Base-by-base conservation (phyloP, 805 yeast species). In the Wickerhamiella sergipiensis region DNA sequence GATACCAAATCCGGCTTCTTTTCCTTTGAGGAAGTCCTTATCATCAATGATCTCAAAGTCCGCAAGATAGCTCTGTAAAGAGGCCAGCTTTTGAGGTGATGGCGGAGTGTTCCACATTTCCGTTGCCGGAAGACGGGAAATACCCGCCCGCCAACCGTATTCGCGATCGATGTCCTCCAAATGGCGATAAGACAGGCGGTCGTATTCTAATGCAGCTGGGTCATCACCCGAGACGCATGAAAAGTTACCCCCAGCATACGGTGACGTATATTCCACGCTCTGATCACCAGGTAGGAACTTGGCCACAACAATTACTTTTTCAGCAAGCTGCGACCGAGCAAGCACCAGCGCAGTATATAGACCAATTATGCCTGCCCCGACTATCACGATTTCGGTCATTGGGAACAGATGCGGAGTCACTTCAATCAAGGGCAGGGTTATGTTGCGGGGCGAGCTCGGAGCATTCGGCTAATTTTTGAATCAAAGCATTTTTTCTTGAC, bases 211-310 rank as follows among this genome's bases (percentile, higher is more conserved):
- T 0, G 76, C 70, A n/a, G 66, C 70, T 1, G 64, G 64, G 56
- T 80, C 84, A 52, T 74, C 71, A 1, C 80, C 83, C 0, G 85
- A 74, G 46, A 82, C 80, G 54, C 76, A 70, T 2, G 79, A 73
- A 59, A 77, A 78, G 61, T 78, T 78, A 7, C 79, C 82, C 22
- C 83, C 83, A 0, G 95, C 95, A 76, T 83, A 82, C 0, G 95
- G 95, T 0, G 89, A 82, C 1, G 95, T 80, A 64, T 81, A 85
- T 47, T 76, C 71, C 52, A 77, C 76, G 3, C 87, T 79, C 56
- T 78, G 82, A 59, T 85, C 95, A 3, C 94, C 95, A 2, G 95
- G 94, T 38, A 81, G 64, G 57, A 73, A 76, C 59, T 82, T 77
- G 7, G 85, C 90, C 17, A 81, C 57, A 1, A 85, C 73, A 3